phyloP scores from a whole-genome alignment of 2,329 filamentous ascomycete species.

The Penicillium sp. region DNA sequence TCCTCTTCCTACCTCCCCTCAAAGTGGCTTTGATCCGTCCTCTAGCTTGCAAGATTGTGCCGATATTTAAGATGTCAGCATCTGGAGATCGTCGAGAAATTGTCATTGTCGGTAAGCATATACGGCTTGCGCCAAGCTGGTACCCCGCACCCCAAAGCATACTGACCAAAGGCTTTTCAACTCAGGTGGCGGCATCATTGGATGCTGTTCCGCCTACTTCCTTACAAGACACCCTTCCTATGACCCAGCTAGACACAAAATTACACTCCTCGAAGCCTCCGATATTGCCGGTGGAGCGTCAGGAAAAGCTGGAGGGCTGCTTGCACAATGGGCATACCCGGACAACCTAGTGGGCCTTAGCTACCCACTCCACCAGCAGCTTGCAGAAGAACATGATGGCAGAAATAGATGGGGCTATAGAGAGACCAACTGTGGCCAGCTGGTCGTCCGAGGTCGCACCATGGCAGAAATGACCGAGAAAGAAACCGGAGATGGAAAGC shows the following conservation, averaged over 20 bases:
- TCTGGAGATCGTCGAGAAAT: constrained; percentile 37
- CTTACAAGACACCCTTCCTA: constrained; percentile 83
- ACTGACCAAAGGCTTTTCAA: constrained; percentile 14
- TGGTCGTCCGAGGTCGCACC: constrained; percentile 53
- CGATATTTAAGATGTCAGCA: constrained; percentile 31
- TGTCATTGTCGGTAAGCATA: constrained; percentile 40
- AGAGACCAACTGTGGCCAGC: constrained; percentile 69
- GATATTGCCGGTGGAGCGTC: constrained; percentile 87
- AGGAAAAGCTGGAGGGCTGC: constrained; percentile 88
- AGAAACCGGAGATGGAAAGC: constrained; percentile 33
- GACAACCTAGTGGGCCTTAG: constrained; percentile 79
- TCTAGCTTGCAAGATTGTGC: constrained; percentile 16
- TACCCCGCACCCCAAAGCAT: constrained; percentile 25
- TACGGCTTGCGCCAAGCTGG: neutral
- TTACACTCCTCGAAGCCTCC: constrained; percentile 85
- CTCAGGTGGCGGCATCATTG: constrained; percentile 86
- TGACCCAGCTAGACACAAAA: constrained; percentile 69
- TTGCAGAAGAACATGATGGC: constrained; percentile 82
- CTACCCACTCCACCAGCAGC: constrained; percentile 76
- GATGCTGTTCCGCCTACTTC: constrained; percentile 87
- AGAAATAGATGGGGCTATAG: constrained; percentile 83
- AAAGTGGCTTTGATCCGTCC: constrained; percentile 26
- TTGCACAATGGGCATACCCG: constrained; percentile 92
- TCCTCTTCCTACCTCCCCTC: neutral
- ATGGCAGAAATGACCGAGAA: constrained; percentile 35